A percentile compares a stretch with the other conserved stretches of the same genome.
Conservation (phyloP, 352 stramenopile genomes). For the Pythium utonaiense region DNA sequence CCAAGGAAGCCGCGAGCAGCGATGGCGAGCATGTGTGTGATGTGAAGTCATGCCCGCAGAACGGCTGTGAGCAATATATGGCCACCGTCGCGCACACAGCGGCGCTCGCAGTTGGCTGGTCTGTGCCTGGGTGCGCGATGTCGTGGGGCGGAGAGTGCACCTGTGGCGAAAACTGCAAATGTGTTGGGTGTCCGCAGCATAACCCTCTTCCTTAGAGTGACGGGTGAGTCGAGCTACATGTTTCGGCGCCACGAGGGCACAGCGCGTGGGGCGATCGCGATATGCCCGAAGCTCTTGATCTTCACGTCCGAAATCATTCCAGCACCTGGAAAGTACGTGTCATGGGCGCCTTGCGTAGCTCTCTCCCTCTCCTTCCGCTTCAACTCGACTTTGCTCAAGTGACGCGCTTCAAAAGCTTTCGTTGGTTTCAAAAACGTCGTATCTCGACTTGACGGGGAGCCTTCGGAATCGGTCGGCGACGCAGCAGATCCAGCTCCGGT, state of each 20-base stretch:
- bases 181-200: constrained; percentile 68
- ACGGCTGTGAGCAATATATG: constrained; percentile 72
- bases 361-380: constrained; percentile 32
- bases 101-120: constrained; percentile 72
- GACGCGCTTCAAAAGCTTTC: constrained; percentile 46
- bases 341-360: constrained; percentile 45
- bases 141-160: constrained; percentile 72
- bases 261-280: constrained; percentile 56
- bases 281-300: constrained; percentile 66
- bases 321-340: constrained; percentile 45
- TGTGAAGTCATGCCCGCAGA: constrained; percentile 54
- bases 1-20: background rate
- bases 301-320: constrained; percentile 49
- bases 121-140: constrained; percentile 79
- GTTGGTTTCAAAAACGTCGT: constrained; percentile 27
- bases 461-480: constrained; percentile 17
- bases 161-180: constrained; percentile 76
- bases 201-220: constrained; percentile 41
- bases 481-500: background rate
- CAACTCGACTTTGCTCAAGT: constrained; percentile 46
- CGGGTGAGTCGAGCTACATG: constrained; percentile 20
- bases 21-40: constrained; percentile 49
- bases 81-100: constrained; percentile 75
- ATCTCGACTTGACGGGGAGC: background rate
- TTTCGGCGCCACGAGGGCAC: constrained; percentile 59